Base-by-base conservation (phyloP, 441 rosid species). In the Euphorbia celastroides region DNA sequence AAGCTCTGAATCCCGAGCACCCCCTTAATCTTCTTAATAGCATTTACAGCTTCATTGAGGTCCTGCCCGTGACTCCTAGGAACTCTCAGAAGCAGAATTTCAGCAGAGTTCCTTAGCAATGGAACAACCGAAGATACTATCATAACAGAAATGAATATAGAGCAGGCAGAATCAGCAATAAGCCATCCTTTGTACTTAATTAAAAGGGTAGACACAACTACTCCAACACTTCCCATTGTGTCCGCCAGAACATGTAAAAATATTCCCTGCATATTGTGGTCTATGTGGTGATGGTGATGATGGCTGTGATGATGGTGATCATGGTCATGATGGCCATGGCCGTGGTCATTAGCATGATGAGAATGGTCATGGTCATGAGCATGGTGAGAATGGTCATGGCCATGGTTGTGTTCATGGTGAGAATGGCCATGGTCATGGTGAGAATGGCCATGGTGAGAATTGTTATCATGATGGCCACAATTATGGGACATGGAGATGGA, bases 251-350 rank as follows among this genome's bases (percentile, higher is more conserved):
- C 94, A 70, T 93, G 98, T 70, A 93, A 81, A 76, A 93, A 93
- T 58, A 93, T 93, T 50, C 98, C 98, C 81, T 93, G 96, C 96
- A 93, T 90, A 76, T 93, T 93, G 84, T 90, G 98, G 77, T 93
- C 97, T 57, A 93, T 82, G 76, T 93, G 95, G 38, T 20, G 87
- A 79, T 82, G 93, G 23, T n/a, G n/a, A n/a, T 10, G 22, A 52
- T 58, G 68, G 13, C 50, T 30, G 13, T 64, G 70, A 30, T 76
- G 69, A 44, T 57, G 48, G 22, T 62, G 48, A 42, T 12, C 27
- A 38, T 76, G 76, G 14, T 50, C 70, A 27, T n/a, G 26, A 44
- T 57, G 60, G 20, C n/a, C n/a, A n/a, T n/a, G n/a, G n/a, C n/a
- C n/a, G n/a, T n/a, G n/a, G n/a, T n/a, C n/a, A n/a, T n/a, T n/a